Evolutionary conservation across 768 basidiomycete genomes (phyloP), one percentile per base, ranked within the genome.

Genomic region (Pisolithus orientalis): DNA sequence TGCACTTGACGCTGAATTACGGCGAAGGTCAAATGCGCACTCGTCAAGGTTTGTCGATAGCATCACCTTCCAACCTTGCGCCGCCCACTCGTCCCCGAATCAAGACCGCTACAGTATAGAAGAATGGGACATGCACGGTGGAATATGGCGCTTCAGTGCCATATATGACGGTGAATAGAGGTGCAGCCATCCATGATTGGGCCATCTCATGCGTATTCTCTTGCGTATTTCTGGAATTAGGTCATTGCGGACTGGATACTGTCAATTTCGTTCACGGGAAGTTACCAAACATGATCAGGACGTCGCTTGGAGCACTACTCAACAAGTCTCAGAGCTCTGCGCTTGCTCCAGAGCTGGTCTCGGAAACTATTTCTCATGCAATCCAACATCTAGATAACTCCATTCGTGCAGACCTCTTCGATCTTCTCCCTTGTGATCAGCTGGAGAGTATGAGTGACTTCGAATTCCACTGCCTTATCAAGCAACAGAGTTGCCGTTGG

Each of bases 161-260:
- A 65, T 79, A 32, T 77, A 77, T 49, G 78, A 78, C 57, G 76
- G 76, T 68, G 56, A 17, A 7, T 21, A 7, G 11, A 1, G 4
- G 1, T 25, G 29, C 45, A 27, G 14, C 11, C 47, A 14, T 52
- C 72, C 69, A 69, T 39, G 70, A 72, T 54, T 13, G 62, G 65
- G 47, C 67, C 69, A 27, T 60, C 68, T 44, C 57, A 68, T 38
- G 47, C 65, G 49, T 66, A 44, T 47, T 47, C 53, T 32, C 9
- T 29, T 21, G 44, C 45, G 31, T 47, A n/a, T 52, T 52, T 31
- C 53, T 10, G 31, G 34, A 4, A 14, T 14, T 11, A 79, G 78
- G 78, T 47, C 78, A 80, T 51, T 73, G 72, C 44, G 75, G 77
- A 52, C 70, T 74, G 54, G 65, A 76, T 38, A 76, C 75, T 5